These are phyloP conservation scores for Acanthamoeba lenticulata DNA, from an alignment of 208 protist species.

Conservation along the genomic window DNA sequence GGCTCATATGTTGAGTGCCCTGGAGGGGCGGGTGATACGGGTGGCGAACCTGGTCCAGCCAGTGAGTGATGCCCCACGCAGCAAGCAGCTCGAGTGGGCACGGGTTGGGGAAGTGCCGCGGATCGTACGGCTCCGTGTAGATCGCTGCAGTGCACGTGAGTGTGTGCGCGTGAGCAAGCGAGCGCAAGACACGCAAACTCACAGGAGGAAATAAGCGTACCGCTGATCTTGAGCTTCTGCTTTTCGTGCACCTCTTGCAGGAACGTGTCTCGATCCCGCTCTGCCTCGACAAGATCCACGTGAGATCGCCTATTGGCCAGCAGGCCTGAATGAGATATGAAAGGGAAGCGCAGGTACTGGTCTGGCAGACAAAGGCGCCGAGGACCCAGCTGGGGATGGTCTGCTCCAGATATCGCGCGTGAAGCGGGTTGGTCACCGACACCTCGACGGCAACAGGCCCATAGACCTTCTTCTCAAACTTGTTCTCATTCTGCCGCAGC, in stretches of 20 bases:
- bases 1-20: background rate
- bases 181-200: background rate
- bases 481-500: conserved; percentile 64
- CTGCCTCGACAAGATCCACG: background rate
- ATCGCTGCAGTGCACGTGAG: background rate
- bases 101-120: background rate
- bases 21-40: background rate
- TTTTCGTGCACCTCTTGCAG: conserved; percentile 35
- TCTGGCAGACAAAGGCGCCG: background rate
- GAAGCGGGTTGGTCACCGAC: conserved; percentile 31
- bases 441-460: conserved; percentile 76
- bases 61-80: background rate
- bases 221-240: conserved; percentile 45
- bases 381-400: background rate
- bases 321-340: too few species aligned
- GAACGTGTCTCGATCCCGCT: conserved; percentile 30
- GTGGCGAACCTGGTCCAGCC: background rate
- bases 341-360: background rate
- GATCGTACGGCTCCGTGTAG: conserved; percentile 23
- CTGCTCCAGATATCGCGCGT: conserved; percentile 72
- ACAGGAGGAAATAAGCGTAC: too few species aligned
- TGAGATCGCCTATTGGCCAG: too few species aligned
- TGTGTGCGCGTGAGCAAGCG: too few species aligned
- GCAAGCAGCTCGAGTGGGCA: background rate
- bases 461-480: conserved; percentile 71